Evolutionary conservation across 176 grass and related monocot species (phyloP).

Genomic region (Aegilops longissima): DNA sequence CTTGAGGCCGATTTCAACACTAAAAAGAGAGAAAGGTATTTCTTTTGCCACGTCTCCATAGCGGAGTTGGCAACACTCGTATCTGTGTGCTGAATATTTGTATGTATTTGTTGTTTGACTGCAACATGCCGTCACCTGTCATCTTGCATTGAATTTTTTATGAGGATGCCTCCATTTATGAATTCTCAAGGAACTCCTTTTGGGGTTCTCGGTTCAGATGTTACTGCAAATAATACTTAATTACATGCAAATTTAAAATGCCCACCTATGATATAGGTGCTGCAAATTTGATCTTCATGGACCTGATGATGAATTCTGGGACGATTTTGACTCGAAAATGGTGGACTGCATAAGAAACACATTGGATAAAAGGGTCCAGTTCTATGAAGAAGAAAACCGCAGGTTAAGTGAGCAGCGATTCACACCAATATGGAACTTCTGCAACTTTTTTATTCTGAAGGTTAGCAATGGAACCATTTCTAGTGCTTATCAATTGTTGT

Average conservation of each 20-base stretch:
- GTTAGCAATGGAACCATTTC: conserved; percentile 20
- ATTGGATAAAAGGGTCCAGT: conserved; percentile 82
- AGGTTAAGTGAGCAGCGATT: conserved; percentile 95
- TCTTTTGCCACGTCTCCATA: neutral
- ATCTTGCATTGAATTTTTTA: conserved; percentile 12
- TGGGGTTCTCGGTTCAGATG: neutral
- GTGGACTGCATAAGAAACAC: conserved; percentile 93
- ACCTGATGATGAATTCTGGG: conserved; percentile 81
- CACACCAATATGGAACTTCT: conserved; percentile 95
- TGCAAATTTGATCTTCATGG: conserved; percentile 97
- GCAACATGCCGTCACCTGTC: neutral
- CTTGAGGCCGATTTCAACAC: conserved; percentile 98
- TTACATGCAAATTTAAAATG: conserved; percentile 25
- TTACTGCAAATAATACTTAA: neutral
- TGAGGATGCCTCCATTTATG: neutral
- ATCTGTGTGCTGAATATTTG: conserved; percentile 8
- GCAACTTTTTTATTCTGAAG: conserved; percentile 99
- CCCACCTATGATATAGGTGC: conserved; percentile 55
- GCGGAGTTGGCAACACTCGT: conserved; percentile 3
- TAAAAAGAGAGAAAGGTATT: conserved; percentile 93
- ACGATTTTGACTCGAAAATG: conserved; percentile 94
- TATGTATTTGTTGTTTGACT: conserved; percentile 14
- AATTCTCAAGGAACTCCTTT: conserved; percentile 20
- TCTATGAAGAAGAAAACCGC: conserved; percentile 95
- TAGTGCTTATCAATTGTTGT: conserved; percentile 10